These are phyloP conservation scores for Barnettozyma vustinii DNA, from an alignment of 805 yeast species.

Conservation along the genomic window DNA sequence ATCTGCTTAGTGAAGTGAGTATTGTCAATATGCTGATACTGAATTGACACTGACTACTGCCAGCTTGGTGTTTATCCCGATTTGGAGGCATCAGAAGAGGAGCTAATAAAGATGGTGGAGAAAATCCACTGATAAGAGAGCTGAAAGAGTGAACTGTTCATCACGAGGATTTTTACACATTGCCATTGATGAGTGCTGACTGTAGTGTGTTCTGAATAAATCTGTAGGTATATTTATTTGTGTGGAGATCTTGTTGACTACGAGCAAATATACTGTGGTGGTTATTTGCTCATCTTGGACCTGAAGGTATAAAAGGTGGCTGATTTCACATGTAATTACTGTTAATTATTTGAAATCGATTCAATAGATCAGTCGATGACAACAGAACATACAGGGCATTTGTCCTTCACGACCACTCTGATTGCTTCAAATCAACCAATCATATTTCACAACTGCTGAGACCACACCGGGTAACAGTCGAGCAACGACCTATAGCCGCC, in stretches of 20 bases:
- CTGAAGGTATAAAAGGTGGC: not conserved
- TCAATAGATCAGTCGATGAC: not conserved
- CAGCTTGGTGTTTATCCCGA: slow-evolving; percentile 4
- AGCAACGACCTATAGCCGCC: not conserved
- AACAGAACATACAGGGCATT: not conserved
- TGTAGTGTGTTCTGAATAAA: not conserved
- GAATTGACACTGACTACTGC: not conserved
- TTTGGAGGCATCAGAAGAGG: not conserved
- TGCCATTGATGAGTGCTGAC: not conserved
- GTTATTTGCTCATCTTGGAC: not conserved
- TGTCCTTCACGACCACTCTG: too few relatives aligned
- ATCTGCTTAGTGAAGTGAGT: slow-evolving; percentile 1
- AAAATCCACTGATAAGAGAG: not conserved
- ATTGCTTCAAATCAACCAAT: not conserved
- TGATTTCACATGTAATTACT: not conserved
- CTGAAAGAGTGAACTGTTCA: not conserved
- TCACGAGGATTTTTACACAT: too few relatives aligned
- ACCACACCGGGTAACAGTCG: not conserved
- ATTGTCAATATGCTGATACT: not conserved
- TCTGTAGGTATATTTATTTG: not conserved
- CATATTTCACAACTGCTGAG: not conserved
- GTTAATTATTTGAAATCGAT: not conserved
- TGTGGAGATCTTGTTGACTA: not conserved
- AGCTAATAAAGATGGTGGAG: not conserved
- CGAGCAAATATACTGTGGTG: not conserved